These are phyloP conservation scores for Globisporangium orthogonon DNA, from an alignment of 352 stramenopile species.

Conservation along the genomic window DNA sequence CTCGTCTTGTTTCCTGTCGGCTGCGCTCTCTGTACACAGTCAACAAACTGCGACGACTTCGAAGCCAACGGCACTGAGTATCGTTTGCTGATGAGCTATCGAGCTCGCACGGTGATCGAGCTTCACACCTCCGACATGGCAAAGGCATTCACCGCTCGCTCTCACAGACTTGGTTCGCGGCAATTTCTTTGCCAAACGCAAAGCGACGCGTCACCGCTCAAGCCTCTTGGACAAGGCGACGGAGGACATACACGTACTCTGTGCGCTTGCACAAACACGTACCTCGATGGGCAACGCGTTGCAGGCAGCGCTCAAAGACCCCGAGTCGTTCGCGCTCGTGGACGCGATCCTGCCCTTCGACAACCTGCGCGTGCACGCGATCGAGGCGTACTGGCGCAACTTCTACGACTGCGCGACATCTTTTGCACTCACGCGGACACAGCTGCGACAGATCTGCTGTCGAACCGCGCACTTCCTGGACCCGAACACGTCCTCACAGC, in stretches of 20 bases:
- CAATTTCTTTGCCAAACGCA: no score
- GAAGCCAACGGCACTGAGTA: no score
- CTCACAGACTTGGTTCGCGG: no score
- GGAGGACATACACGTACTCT: background rate
- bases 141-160: no score
- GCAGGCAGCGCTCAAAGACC: slow-evolving; percentile 43
- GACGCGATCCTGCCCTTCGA: slow-evolving; percentile 70
- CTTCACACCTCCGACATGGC: no score
- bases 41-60: no score
- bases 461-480: slow-evolving; percentile 32
- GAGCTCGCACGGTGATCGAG: no score
- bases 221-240: background rate
- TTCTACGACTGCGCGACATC: slow-evolving; percentile 78
- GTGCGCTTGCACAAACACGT: background rate
- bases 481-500: slow-evolving; percentile 32
- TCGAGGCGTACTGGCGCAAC: slow-evolving; percentile 79
- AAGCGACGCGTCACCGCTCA: no score
- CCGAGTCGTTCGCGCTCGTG: slow-evolving; percentile 29
- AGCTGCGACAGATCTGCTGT: slow-evolving; percentile 63
- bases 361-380: slow-evolving; percentile 54
- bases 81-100: no score
- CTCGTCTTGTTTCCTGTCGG: no score
- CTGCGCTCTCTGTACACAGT: no score
- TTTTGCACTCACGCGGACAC: slow-evolving; percentile 52
- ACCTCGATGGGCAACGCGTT: slow-evolving; percentile 45